Base-by-base conservation (phyloP, 169 alveolate genomes). In the Pseudocohnilembus persalinus region DNA sequence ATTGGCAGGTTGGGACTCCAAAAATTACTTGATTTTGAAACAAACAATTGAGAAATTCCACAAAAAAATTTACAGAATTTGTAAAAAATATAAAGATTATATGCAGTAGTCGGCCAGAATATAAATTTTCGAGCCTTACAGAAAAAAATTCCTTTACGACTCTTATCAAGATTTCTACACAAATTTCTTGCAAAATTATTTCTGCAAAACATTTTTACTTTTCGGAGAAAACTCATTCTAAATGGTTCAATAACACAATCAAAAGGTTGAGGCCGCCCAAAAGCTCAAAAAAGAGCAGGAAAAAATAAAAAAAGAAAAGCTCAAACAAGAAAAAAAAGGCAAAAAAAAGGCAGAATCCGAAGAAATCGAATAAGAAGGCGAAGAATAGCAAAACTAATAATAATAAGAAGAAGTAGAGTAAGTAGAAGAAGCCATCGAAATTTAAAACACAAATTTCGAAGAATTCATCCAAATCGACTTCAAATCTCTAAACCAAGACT, bases 1-100 rank as follows among this genome's bases (percentile, higher is more conserved):
- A 63, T 31, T 85, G 35, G 89, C 83, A 28, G 83, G 89, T 78
- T 85, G 89, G 89, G 89, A 85, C 31, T 75, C 84, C 25, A 85
- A 85, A 85, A 85, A 85, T 29, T 85, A 85, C 77, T 20, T 85
- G 0, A 85, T 79, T 49, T 64, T 85, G 0, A 30, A 85, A 31
- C 65, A 72, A 29, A 79, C 89, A 49, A 76, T 82, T n/a, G 84
- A 85, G n/a, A 85, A 85, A 73, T 77, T 85, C 81, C 82, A 85
- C 63, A 79, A 84, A 65, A 77, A 78, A 73, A 29, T 85, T 29
- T 65, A 68, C 32, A 80, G 83, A 34, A 82, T 85, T 78, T 75
- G 68, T 29, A 76, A 76, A 25, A 85, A 81, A 78, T 85, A 77
- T 25, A 85, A 81, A 85, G 76, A 73, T 29, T 78, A 68, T 65